phyloP scores from a whole-genome alignment of 2,329 filamentous ascomycete genomes.

The Dendryphion nanum region DNA sequence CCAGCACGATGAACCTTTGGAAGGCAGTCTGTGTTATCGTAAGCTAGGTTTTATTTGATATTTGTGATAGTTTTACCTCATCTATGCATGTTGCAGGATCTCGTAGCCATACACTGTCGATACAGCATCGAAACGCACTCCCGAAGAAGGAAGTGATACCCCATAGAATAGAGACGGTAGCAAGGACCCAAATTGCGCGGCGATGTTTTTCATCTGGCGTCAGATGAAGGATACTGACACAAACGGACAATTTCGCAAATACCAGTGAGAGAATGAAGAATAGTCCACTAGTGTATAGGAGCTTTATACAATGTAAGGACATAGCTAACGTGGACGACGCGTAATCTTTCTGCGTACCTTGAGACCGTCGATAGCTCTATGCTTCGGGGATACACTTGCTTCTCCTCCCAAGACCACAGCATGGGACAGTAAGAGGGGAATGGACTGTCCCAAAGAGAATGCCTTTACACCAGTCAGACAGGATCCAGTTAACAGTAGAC shows the following conservation, averaged over 20 bases:
- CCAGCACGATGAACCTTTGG: neutral
- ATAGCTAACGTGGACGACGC: no score
- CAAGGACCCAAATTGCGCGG: neutral
- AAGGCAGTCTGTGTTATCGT: neutral
- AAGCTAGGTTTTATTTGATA: neutral
- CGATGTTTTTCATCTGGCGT: slow-evolving; percentile 6
- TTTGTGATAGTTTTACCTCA: neutral
- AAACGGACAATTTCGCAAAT: slow-evolving; percentile 13
- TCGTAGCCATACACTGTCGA: neutral
- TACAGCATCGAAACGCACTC: slow-evolving; percentile 1
- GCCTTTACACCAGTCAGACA: neutral
- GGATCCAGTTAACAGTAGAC: neutral
- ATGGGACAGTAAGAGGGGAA: no score
- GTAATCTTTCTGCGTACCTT: no score
- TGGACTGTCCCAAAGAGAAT: neutral
- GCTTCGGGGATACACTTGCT: no score
- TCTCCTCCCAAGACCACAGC: no score
- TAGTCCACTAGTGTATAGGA: slow-evolving; percentile 9
- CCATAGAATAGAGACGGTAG: neutral
- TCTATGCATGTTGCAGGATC: neutral
- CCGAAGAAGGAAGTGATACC: neutral
- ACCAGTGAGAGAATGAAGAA: slow-evolving; percentile 9
- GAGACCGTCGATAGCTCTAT: no score
- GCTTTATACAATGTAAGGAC: no score
- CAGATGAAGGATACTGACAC: slow-evolving; percentile 9